Percentiles rank a stretch among this genome's conserved stretches.
Conservation (phyloP, 2,329 filamentous ascomycete genomes). For the Cercospora zeina region DNA sequence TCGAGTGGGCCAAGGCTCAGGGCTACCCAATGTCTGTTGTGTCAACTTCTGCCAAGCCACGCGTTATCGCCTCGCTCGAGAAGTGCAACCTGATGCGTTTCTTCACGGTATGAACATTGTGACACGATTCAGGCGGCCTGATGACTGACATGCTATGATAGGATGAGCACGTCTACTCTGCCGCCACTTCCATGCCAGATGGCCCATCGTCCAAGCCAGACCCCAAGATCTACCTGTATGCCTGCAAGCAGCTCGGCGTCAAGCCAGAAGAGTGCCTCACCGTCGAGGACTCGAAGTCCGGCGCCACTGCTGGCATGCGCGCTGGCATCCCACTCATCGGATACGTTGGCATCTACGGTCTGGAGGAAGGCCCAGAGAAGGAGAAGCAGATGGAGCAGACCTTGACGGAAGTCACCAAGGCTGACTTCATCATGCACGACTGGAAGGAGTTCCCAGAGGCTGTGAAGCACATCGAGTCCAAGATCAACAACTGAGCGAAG, state of each 20-base stretch:
- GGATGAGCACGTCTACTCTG: slow-evolving; percentile 72
- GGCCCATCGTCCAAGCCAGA: slow-evolving; percentile 88
- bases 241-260: slow-evolving; percentile 71
- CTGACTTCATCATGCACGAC: slow-evolving; percentile 53
- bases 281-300: slow-evolving; percentile 86
- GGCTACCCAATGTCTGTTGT: slow-evolving; percentile 75
- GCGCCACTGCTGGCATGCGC: slow-evolving; percentile 72
- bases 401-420: slow-evolving; percentile 52
- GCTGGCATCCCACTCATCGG: slow-evolving; percentile 79
- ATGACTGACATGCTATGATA: neutral
- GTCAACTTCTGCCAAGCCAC: slow-evolving; percentile 73
- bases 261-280: slow-evolving; percentile 71
- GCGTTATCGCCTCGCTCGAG: slow-evolving; percentile 74
- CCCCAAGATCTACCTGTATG: slow-evolving; percentile 81
- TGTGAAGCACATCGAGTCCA: slow-evolving; percentile 51
- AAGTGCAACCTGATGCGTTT: slow-evolving; percentile 78
- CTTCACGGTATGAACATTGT: slow-evolving; percentile 55
- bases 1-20: slow-evolving; percentile 59
- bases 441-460: slow-evolving; percentile 54
- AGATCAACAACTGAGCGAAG: slow-evolving; percentile 7
- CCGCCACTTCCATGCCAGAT: slow-evolving; percentile 69
- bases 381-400: slow-evolving; percentile 53
- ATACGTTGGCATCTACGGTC: slow-evolving; percentile 77
- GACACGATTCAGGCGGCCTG: neutral
- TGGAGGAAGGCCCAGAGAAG: slow-evolving; percentile 65